These are phyloP conservation scores for Irpex sp. DNA, from an alignment of 1,284 basidiomycete species.

Conservation along the genomic window DNA sequence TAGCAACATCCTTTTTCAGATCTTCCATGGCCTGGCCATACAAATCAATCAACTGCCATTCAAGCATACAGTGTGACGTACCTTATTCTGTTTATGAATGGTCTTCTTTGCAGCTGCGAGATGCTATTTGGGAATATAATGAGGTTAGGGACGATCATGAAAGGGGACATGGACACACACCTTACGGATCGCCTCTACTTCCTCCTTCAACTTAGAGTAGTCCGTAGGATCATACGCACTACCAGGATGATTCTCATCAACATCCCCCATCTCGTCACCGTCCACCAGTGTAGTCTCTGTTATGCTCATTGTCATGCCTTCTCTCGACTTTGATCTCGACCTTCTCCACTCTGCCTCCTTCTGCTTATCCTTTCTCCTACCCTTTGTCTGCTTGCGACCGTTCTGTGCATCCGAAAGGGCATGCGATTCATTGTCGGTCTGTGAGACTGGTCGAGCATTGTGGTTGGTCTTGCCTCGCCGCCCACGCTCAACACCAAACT, in stretches of 20 bases:
- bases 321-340: slow-evolving; percentile 19
- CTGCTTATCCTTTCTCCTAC: slow-evolving; percentile 19
- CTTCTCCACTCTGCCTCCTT: background rate
- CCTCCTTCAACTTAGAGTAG: slow-evolving; percentile 33
- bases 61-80: slow-evolving; percentile 19
- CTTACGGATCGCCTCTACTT: slow-evolving; percentile 41
- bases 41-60: background rate
- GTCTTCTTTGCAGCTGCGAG: slow-evolving; percentile 45
- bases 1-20: slow-evolving; percentile 35
- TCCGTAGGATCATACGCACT: slow-evolving; percentile 37
- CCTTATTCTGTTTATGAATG: slow-evolving; percentile 54
- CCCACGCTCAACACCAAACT: background rate
- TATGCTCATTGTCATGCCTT: slow-evolving; percentile 13
- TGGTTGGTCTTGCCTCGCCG: slow-evolving; percentile 14
- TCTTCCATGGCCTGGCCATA: slow-evolving; percentile 42
- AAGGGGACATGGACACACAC: slow-evolving; percentile 31
- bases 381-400: slow-evolving; percentile 5
- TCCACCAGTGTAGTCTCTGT: slow-evolving; percentile 13
- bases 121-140: slow-evolving; percentile 28
- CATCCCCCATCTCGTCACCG: slow-evolving; percentile 9
- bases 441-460: slow-evolving; percentile 5
- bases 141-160: background rate
- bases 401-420: slow-evolving; percentile 13
- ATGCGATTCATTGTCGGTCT: slow-evolving; percentile 14
- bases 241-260: slow-evolving; percentile 11